A percentile compares a stretch with the other conserved stretches of the same genome.
Conservation (phyloP, 108 stramenopile genomes). For the Nannochloropsis granulata region DNA sequence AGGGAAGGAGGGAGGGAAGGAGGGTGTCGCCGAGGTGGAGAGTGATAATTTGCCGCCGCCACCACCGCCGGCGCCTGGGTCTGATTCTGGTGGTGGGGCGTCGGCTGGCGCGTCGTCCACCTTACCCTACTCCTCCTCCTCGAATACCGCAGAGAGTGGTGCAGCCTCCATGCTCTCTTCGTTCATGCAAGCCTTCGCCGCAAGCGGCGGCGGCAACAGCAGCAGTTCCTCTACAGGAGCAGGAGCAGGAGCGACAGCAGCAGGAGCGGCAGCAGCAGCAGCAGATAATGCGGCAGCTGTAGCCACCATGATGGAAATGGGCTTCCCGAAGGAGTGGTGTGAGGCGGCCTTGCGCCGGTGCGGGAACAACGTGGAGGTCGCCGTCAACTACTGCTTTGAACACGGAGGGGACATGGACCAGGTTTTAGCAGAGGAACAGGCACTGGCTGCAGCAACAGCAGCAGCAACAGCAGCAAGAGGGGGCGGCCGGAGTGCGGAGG, state of each 20-base stretch:
- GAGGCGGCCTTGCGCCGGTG: slow-evolving; percentile 59
- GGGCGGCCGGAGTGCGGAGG: slow-evolving; percentile 13
- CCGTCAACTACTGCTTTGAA: slow-evolving; percentile 85
- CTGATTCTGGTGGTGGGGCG: background rate
- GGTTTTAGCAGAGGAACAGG: slow-evolving; percentile 49
- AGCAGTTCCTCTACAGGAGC: background rate
- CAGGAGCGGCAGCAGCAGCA: background rate
- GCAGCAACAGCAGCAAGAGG: background rate
- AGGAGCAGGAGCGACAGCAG: background rate
- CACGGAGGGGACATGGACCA: slow-evolving; percentile 78
- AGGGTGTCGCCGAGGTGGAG: background rate
- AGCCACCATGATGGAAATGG: slow-evolving; percentile 36
- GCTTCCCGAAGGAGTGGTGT: slow-evolving; percentile 44
- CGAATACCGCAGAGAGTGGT: background rate
- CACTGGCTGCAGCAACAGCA: background rate
- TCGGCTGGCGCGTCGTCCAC: background rate
- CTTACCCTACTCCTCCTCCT: background rate
- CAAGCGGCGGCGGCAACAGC: background rate
- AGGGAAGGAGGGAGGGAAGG: background rate
- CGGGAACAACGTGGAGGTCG: slow-evolving; percentile 79
- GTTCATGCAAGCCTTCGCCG: background rate
- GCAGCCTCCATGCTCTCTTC: background rate
- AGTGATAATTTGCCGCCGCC: background rate
- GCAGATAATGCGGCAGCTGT: background rate
- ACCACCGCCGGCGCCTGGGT: background rate